phyloP scores from a whole-genome alignment of 1,139 yeast genomes.

The Scheffersomyces quercinus region DNA sequence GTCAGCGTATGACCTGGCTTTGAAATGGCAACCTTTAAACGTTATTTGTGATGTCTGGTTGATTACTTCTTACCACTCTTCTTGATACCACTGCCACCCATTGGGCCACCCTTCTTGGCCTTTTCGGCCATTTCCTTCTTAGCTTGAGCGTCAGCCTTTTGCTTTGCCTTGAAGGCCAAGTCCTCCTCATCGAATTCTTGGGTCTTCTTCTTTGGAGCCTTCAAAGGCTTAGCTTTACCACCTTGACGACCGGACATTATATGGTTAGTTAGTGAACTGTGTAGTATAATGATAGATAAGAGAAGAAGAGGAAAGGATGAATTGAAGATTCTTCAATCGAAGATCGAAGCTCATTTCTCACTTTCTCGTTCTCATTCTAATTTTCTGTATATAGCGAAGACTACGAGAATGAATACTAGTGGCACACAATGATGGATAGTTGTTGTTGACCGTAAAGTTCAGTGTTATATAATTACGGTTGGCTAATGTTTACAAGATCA shows the following conservation, averaged over 20 bases:
- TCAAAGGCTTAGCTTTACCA: conserved; percentile 68
- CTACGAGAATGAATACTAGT: too few relatives aligned
- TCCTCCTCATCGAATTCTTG: conserved; percentile 79
- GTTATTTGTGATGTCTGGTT: background rate
- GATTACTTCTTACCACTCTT: conserved; percentile 70
- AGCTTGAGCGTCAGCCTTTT: conserved; percentile 92
- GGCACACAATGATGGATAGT: too few relatives aligned
- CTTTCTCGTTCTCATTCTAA: too few relatives aligned
- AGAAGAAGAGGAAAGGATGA: background rate
- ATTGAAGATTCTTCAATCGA: too few relatives aligned
- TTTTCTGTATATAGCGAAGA: too few relatives aligned
- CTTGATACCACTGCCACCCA: conserved; percentile 93
- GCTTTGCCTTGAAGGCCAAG: conserved; percentile 86
- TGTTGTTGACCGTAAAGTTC: too few relatives aligned
- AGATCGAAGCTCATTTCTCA: too few relatives aligned
- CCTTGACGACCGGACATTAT: conserved; percentile 74
- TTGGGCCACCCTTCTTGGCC: conserved; percentile 88
- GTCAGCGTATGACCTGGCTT: too few relatives aligned
- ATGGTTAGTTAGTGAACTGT: background rate
- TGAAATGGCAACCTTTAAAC: background rate
- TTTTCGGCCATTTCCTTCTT: conserved; percentile 86
- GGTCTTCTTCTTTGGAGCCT: conserved; percentile 76
- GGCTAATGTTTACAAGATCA: too few relatives aligned
- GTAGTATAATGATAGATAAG: background rate
- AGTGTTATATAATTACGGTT: too few relatives aligned